Evolutionary conservation across 352 stramenopile species (phyloP).

Genomic region (Thraustotheca clavata): DNA sequence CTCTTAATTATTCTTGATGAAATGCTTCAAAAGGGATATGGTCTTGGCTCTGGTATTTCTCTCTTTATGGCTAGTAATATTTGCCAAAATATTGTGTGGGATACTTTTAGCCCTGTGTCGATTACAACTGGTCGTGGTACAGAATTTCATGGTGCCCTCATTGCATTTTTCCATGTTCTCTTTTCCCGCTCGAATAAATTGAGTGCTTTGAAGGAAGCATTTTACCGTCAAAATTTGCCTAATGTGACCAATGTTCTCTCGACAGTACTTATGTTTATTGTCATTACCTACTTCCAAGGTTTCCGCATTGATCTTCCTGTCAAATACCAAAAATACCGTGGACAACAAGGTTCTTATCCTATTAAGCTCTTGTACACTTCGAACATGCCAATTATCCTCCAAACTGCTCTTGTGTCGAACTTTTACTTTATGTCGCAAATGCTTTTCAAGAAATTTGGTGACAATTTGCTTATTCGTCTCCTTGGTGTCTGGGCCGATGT

Average conservation of each 20-base stretch:
- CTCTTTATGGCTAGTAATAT: conserved; percentile 99
- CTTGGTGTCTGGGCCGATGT: conserved; percentile 97
- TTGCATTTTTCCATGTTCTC: conserved; percentile 98
- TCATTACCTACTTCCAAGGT: conserved; percentile 99
- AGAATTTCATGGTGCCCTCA: conserved; percentile 99
- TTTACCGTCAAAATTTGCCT: conserved; percentile 98
- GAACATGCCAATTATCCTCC: conserved; percentile 99
- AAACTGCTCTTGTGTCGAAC: conserved; percentile 98
- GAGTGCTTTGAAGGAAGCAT: conserved; percentile 94
- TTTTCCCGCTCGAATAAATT: conserved; percentile 98
- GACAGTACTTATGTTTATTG: conserved; percentile 98
- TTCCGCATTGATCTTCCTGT: conserved; percentile 89
- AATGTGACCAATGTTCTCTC: conserved; percentile 98
- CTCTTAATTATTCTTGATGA: conserved; percentile 99
- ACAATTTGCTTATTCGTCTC: conserved; percentile 97
- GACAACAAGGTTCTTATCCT: conserved; percentile 98
- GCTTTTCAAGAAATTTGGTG: conserved; percentile 97
- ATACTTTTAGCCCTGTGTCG: conserved; percentile 98
- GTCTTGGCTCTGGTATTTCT: conserved; percentile 97
- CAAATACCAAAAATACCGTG: conserved; percentile 99
- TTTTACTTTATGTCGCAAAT: conserved; percentile 99
- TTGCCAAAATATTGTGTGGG: conserved; percentile 99
- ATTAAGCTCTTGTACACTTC: conserved; percentile 99
- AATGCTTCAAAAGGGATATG: conserved; percentile 99
- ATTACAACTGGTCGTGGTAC: conserved; percentile 99